Evolutionary conservation across 2,329 filamentous ascomycete genomes (phyloP).

Genomic region (Ustilaginoidea virens): DNA sequence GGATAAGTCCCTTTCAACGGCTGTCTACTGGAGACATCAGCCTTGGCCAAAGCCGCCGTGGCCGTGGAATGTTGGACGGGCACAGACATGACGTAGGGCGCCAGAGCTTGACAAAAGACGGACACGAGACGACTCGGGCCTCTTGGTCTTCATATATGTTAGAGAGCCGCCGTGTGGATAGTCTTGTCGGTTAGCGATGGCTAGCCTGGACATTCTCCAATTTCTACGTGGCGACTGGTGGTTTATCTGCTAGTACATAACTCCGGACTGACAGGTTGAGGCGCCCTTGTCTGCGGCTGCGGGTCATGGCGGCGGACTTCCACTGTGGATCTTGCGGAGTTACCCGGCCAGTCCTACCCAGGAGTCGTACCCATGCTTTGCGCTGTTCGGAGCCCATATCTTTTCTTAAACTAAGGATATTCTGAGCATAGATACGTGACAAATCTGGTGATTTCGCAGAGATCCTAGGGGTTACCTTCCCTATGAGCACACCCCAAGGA

Average conservation of each 20-base stretch:
- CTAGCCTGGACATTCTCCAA: too few relatives aligned
- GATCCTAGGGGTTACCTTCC: too few relatives aligned
- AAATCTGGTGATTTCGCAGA: too few relatives aligned
- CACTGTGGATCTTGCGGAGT: background rate
- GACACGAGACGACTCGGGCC: background rate
- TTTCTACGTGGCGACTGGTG: background rate
- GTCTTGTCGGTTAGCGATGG: too few relatives aligned
- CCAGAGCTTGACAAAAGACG: background rate
- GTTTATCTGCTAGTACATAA: background rate
- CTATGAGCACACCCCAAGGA: too few relatives aligned
- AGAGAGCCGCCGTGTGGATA: too few relatives aligned
- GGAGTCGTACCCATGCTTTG: background rate
- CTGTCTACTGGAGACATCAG: constrained; percentile 8
- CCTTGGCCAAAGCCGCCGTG: constrained; percentile 12
- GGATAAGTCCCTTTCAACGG: constrained; percentile 12
- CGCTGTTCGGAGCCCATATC: too few relatives aligned
- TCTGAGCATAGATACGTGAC: too few relatives aligned
- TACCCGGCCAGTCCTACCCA: background rate
- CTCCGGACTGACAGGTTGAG: background rate
- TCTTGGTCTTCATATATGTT: too few relatives aligned
- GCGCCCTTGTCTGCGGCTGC: background rate
- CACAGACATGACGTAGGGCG: background rate
- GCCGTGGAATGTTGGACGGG: constrained; percentile 3
- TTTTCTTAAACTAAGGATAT: too few relatives aligned
- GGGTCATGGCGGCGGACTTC: constrained; percentile 1